These are phyloP conservation scores for Gaeumannomyces sp. DNA, from an alignment of 2,329 filamentous ascomycete species.

Conservation along the genomic window DNA sequence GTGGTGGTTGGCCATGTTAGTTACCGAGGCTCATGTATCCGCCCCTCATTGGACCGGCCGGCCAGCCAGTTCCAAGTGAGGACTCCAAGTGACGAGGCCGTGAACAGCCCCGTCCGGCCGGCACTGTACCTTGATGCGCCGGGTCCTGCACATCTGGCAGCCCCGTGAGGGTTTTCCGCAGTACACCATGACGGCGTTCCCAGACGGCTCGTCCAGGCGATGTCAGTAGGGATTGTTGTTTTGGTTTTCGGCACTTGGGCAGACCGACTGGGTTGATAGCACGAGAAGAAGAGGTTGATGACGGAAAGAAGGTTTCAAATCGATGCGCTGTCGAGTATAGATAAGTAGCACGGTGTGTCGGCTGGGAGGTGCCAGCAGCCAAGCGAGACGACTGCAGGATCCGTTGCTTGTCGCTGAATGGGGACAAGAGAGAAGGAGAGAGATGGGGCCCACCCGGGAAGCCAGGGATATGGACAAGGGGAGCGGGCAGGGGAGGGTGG, in stretches of 20 bases:
- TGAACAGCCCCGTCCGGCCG: background rate
- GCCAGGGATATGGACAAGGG: background rate
- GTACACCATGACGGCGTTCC: slow-evolving; percentile 49
- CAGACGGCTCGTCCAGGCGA: background rate
- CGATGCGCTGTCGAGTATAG: background rate
- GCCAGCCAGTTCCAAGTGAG: background rate
- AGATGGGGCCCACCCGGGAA: background rate
- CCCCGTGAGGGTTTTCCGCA: slow-evolving; percentile 61
- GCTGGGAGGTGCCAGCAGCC: background rate
- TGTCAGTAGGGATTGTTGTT: background rate
- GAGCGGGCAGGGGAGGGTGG: background rate
- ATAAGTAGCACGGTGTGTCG: background rate
- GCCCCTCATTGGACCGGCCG: background rate
- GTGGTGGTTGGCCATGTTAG: slow-evolving; percentile 13
- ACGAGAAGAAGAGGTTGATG: background rate
- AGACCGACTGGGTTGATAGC: background rate
- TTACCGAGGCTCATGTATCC: background rate
- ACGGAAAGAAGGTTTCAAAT: background rate
- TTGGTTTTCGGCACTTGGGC: background rate
- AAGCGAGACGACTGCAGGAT: background rate
- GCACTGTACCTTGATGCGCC: slow-evolving; percentile 61
- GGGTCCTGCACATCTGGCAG: slow-evolving; percentile 68
- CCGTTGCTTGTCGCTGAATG: background rate
- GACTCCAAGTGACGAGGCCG: background rate
- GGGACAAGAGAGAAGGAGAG: background rate